phyloP scores from a whole-genome alignment of 208 protist genomes.

The Acanthamoeba healyi region DNA sequence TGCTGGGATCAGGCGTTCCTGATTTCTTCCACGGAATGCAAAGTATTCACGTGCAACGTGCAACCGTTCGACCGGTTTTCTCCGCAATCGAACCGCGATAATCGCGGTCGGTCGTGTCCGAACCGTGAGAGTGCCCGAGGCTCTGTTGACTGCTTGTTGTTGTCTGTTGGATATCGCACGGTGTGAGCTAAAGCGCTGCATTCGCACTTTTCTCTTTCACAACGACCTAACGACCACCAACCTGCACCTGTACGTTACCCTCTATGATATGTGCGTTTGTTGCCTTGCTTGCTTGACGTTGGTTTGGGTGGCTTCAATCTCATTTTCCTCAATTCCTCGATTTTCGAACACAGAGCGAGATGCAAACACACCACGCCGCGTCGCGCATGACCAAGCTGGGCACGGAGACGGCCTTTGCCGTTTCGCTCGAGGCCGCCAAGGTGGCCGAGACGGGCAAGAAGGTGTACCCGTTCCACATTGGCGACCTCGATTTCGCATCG shows the following conservation, averaged over 20 bases:
- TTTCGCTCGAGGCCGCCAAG: conserved; percentile 70
- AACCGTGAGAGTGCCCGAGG: no score
- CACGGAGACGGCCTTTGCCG: conserved; percentile 77
- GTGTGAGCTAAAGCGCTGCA: no score
- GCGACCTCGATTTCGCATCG: conserved; percentile 75
- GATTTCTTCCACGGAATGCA: neutral
- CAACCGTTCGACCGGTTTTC: neutral
- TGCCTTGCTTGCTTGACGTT: neutral
- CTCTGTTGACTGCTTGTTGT: neutral
- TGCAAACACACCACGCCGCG: conserved; percentile 16
- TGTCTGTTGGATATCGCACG: neutral
- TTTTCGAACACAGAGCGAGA: neutral
- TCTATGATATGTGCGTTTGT: no score
- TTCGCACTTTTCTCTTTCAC: no score
- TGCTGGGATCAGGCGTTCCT: neutral
- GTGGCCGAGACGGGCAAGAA: conserved; percentile 72
- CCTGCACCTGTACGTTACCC: no score
- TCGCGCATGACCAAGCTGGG: conserved; percentile 74
- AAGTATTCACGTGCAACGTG: neutral
- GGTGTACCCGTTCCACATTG: conserved; percentile 80
- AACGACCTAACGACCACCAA: no score
- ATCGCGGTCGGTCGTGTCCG: no score
- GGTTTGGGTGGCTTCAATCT: neutral
- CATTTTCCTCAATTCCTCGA: neutral
- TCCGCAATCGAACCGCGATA: neutral